phyloP scores from a whole-genome alignment of 1,139 yeast species.

The Pichia sp. region DNA sequence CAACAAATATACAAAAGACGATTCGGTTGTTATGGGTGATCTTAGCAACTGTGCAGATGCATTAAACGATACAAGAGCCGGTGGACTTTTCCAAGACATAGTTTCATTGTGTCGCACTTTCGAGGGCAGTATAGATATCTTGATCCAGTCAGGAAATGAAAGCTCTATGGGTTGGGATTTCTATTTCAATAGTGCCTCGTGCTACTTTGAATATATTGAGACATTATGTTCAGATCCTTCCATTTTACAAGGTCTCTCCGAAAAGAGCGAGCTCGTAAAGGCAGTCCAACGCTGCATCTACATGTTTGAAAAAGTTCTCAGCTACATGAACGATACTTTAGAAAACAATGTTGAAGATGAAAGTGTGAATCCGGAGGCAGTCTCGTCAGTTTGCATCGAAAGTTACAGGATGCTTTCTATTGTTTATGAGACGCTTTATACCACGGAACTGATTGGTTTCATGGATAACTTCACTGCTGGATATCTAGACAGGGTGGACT shows the following conservation, averaged over 20 bases:
- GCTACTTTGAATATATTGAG: constrained; percentile 46
- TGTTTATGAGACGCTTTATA: constrained; percentile 28
- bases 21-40: constrained; percentile 39
- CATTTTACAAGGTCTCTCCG: constrained; percentile 7
- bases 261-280: constrained; percentile 15
- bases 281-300: constrained; percentile 15
- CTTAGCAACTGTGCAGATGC: constrained; percentile 43
- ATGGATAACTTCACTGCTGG: constrained; percentile 9
- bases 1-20: constrained; percentile 40
- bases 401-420: constrained; percentile 32
- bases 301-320: constrained; percentile 9
- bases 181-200: constrained; percentile 44
- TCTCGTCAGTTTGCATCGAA: constrained; percentile 24
- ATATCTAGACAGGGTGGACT: constrained; percentile 19
- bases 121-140: constrained; percentile 35
- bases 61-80: constrained; percentile 23
- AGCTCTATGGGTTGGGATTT: constrained; percentile 33
- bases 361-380: constrained; percentile 17
- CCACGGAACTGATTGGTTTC: constrained; percentile 6
- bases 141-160: constrained; percentile 19
- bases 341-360: constrained; percentile 9
- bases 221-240: constrained; percentile 25
- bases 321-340: constrained; percentile 1
- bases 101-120: constrained; percentile 37
- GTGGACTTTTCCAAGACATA: constrained; percentile 40